These are phyloP conservation scores for Graphilbum fragrans DNA, from an alignment of 2,329 filamentous ascomycete species.

Conservation along the genomic window DNA sequence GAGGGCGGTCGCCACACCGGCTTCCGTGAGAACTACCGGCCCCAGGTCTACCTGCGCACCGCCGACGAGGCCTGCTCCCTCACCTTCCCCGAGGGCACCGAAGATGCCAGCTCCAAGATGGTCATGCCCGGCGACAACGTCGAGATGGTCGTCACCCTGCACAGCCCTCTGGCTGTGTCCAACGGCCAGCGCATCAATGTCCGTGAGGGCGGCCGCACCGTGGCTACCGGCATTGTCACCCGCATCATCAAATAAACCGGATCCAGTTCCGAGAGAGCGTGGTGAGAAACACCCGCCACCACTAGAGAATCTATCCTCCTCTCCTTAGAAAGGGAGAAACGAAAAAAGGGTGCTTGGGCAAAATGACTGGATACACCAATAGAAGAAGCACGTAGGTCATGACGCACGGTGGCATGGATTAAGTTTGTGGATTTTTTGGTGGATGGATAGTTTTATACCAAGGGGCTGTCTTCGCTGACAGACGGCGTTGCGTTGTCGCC, in stretches of 20 bases:
- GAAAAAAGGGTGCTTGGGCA: too few species aligned
- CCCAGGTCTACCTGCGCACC: slow-evolving; percentile 91
- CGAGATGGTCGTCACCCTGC: slow-evolving; percentile 85
- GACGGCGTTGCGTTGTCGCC: too few species aligned
- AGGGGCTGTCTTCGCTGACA: too few species aligned
- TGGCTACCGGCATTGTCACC: slow-evolving; percentile 73
- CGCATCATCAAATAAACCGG: slow-evolving; percentile 52
- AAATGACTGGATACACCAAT: too few species aligned
- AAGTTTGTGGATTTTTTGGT: too few species aligned
- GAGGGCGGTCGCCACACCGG: slow-evolving; percentile 96
- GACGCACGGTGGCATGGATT: too few species aligned
- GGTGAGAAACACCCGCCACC: too few species aligned
- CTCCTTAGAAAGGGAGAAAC: too few species aligned
- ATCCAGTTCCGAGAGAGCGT: too few species aligned
- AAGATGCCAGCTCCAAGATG: slow-evolving; percentile 61
- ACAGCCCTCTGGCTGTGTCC: slow-evolving; percentile 79
- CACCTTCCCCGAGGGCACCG: slow-evolving; percentile 74
- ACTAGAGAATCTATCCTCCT: too few species aligned
- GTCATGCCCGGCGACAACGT: slow-evolving; percentile 98
- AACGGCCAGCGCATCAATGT: slow-evolving; percentile 94
- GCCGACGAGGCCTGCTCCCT: slow-evolving; percentile 71
- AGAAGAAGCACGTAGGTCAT: too few species aligned
- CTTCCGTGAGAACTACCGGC: slow-evolving; percentile 92
- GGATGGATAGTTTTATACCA: too few species aligned
- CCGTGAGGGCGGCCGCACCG: slow-evolving; percentile 86